These are phyloP conservation scores for Magnolia changhungtana DNA, from an alignment of 164 flowering plant genomes.

Conservation along the genomic window DNA sequence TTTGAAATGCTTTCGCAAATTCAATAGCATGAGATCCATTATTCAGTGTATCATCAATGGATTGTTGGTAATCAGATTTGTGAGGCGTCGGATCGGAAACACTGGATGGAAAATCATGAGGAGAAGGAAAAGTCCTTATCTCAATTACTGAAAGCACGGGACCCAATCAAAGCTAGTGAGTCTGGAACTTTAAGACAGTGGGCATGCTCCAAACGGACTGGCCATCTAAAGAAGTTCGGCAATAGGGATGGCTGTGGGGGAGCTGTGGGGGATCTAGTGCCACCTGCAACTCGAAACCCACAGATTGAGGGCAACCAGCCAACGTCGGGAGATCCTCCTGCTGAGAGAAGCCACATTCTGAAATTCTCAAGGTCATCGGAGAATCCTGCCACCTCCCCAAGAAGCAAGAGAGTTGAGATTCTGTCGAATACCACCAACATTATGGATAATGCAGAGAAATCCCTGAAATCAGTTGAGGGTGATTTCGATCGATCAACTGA, in stretches of 20 bases:
- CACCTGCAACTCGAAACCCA: constrained; percentile 18
- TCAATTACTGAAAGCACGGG: constrained; percentile 23
- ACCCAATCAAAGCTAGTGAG: constrained; percentile 27
- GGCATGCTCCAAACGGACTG: constrained; percentile 57
- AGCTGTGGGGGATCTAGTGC: constrained; percentile 9
- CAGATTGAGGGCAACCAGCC: constrained; percentile 25
- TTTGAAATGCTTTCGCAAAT: not conserved
- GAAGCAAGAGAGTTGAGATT: constrained; percentile 12
- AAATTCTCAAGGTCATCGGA: constrained; percentile 17
- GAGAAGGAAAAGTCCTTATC: constrained; percentile 25
- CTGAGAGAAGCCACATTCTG: constrained; percentile 16
- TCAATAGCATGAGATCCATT: constrained; percentile 6
- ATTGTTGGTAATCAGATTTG: constrained; percentile 33
- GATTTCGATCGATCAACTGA: constrained; percentile 15
- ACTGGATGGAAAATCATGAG: constrained; percentile 22
- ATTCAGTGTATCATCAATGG: not conserved
- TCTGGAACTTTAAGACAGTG: constrained; percentile 44
- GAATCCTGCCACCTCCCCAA: constrained; percentile 26
- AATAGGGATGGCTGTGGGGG: constrained; percentile 21
- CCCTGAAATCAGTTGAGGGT: constrained; percentile 17
- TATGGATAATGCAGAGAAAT: constrained; percentile 18
- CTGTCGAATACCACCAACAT: constrained; percentile 5
- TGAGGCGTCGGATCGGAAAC: constrained; percentile 18
- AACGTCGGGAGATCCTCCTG: constrained; percentile 19
- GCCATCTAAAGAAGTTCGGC: constrained; percentile 35